Base-by-base conservation (phyloP, 2,329 filamentous ascomycete species). In the Claviceps sp. region DNA sequence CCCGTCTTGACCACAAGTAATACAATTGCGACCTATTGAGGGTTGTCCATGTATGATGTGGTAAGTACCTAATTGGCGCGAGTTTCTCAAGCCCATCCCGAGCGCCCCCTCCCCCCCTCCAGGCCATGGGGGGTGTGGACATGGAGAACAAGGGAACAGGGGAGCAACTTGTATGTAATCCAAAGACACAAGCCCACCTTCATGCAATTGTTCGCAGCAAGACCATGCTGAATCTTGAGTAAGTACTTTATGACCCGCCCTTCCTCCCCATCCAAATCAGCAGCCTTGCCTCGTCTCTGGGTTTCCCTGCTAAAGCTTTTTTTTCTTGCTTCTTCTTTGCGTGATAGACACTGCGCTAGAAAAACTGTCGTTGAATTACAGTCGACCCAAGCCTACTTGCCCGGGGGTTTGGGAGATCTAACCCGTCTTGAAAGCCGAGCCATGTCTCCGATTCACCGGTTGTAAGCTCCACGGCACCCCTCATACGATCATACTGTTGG, bases 191-290 rank as follows among this genome's bases (percentile, higher is more conserved):
- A 42, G 42, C 51, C 47, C 51, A 43, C 51, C 42, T 41, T 40
- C 41, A 47, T 34, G 38, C 30, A 46, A 47, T 49, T 37, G n/a
- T 36, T 43, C 37, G 42, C 26, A 50, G 30, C 7, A 24, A 45
- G 20, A 18, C 41, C n/a, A 18, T 45, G 49, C 34, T 44, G 13
- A 26, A 43, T n/a, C 26, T 14, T 37, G 45, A 37, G 37, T 52
- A 43, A 57, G 52, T 58, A 61, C 59, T 61, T 65, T 65, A 66
- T 64, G 57, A 51, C 54, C 60, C 53, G 50, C 18, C 16, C 61
- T 59, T 60, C 59, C 54, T 46, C 55, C 49, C 50, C 54, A 56
- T 54, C 57, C 26, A 14, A 20, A 14, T 24, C 11, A 20, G 43
- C 36, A 37, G 43, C 26, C 38, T 53, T 38, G n/a, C 37, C 38